Evolutionary conservation across 2,329 filamentous ascomycete species (phyloP).

Genomic region (Paracamarosporium sp.): DNA sequence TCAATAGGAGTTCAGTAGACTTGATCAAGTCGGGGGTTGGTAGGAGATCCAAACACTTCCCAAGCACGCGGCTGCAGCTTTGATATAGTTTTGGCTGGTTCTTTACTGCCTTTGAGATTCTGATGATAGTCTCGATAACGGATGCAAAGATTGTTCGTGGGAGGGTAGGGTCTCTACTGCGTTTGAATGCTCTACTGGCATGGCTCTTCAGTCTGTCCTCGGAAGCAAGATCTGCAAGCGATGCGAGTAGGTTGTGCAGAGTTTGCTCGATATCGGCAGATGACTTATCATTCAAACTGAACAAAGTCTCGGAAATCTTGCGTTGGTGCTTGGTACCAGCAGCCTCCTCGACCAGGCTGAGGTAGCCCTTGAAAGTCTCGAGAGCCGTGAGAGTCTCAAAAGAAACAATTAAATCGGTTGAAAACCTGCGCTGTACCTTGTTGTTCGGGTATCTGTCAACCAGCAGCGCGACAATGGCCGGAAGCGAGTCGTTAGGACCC

Average conservation of each 20-base stretch:
- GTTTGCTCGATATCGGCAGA: conserved; percentile 43
- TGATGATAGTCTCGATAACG: conserved; percentile 51
- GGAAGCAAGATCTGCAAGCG: conserved; percentile 46
- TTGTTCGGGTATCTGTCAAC: conserved; percentile 87
- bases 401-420: conserved; percentile 73
- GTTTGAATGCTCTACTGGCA: conserved; percentile 37
- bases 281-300: conserved; percentile 65
- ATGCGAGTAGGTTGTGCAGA: conserved; percentile 47
- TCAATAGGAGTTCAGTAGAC: conserved; percentile 81
- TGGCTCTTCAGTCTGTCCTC: conserved; percentile 40
- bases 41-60: conserved; percentile 81
- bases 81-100: conserved; percentile 42
- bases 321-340: conserved; percentile 71
- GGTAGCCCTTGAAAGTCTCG: conserved; percentile 75
- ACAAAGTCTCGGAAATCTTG: conserved; percentile 72
- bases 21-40: conserved; percentile 90
- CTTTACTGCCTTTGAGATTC: conserved; percentile 70
- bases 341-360: conserved; percentile 77
- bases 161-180: conserved; percentile 31
- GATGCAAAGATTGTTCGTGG: conserved; percentile 42
- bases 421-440: conserved; percentile 75
- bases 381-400: conserved; percentile 81
- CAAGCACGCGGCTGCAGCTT: conserved; percentile 71
- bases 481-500: conserved; percentile 85
- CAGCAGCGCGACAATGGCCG: conserved; percentile 85